These are phyloP conservation scores for Solanum raphanifolium DNA, from an alignment of 257 asterid genomes.

Conservation along the genomic window DNA sequence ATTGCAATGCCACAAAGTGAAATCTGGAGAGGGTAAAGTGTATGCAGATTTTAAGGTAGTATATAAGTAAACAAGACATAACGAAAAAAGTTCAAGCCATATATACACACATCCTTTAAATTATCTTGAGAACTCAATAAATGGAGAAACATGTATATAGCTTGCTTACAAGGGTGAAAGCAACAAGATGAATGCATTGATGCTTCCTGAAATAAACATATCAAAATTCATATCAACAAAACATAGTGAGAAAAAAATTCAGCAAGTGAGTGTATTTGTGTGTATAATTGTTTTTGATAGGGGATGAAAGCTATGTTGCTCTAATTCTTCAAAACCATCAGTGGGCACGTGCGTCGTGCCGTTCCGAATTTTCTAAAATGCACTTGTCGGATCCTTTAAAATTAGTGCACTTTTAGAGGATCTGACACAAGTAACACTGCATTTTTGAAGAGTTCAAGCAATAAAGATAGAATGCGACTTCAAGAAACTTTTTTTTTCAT, in stretches of 20 bases:
- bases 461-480: not conserved
- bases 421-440: not conserved
- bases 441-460: not conserved
- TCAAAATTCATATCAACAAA: not conserved
- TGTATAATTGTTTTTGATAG: not conserved
- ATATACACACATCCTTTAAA: not conserved
- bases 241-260: not conserved
- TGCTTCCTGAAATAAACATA: constrained; percentile 47
- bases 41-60: not conserved
- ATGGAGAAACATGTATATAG: not conserved
- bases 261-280: not conserved
- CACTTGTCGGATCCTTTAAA: not conserved
- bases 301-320: not conserved
- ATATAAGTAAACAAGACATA: not conserved
- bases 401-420: not conserved
- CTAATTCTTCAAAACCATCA: not conserved
- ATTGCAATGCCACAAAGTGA: not conserved
- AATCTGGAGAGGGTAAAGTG: not conserved
- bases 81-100: not conserved
- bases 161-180: constrained; percentile 61
- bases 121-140: not conserved
- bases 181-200: constrained; percentile 47
- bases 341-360: accelerated
- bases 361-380: too few species aligned
- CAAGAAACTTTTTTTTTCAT: not conserved